These are phyloP conservation scores for Vachellia collinsii DNA, from an alignment of 306 rosid genomes.

Conservation along the genomic window DNA sequence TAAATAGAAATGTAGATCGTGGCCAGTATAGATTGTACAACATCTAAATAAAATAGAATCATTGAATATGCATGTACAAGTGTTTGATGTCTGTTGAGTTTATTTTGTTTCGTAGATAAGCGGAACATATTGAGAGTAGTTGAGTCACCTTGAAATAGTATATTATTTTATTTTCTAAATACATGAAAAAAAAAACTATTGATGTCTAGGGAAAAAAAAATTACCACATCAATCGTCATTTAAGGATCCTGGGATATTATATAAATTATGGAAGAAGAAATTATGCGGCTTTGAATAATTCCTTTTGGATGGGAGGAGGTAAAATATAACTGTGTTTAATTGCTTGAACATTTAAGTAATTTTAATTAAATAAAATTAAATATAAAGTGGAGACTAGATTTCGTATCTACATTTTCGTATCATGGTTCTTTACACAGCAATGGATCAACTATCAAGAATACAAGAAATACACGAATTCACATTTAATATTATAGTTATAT, in stretches of 20 bases:
- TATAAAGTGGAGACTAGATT: not conserved
- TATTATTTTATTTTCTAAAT: not conserved
- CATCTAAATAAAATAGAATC: conserved; percentile 3
- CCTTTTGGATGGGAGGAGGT: too few relatives aligned
- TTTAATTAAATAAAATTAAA: too few relatives aligned
- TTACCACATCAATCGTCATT: not conserved
- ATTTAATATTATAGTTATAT: too few relatives aligned
- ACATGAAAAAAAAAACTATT: not conserved
- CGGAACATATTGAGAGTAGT: not conserved
- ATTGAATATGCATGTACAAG: conserved; percentile 24
- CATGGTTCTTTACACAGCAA: not conserved
- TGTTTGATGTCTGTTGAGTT: not conserved
- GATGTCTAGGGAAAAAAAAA: not conserved
- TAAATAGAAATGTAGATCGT: conserved; percentile 14
- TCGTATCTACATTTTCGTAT: not conserved
- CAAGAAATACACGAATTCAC: not conserved
- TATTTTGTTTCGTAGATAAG: not conserved
- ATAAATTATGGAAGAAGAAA: too few relatives aligned
- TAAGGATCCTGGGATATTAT: too few relatives aligned
- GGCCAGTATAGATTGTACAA: not conserved
- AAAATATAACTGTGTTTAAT: too few relatives aligned
- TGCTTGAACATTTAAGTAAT: not conserved
- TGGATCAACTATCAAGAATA: not conserved
- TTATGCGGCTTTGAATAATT: too few relatives aligned
- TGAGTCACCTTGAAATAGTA: not conserved